These are phyloP conservation scores for Saccharomycodes ludwigii DNA, from an alignment of 805 yeast genomes.

Conservation along the genomic window DNA sequence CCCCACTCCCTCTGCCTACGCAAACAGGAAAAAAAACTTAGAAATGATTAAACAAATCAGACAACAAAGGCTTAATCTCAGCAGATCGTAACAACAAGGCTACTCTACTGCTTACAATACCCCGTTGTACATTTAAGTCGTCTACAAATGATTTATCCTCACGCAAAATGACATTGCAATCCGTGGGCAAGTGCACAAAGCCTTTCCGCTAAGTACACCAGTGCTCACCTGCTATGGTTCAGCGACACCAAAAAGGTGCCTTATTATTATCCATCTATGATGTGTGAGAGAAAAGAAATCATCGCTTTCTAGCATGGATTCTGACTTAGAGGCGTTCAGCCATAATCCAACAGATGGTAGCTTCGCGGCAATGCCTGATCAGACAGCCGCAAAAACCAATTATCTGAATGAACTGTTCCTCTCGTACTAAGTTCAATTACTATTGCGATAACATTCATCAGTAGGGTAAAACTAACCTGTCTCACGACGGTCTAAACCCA, in stretches of 20 bases:
- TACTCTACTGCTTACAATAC: constrained; percentile 36
- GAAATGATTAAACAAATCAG: constrained; percentile 26
- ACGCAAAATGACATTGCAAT: constrained; percentile 33
- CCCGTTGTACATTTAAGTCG: constrained; percentile 36
- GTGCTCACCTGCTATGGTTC: constrained; percentile 30
- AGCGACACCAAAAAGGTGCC: constrained; percentile 28
- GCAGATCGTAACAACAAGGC: constrained; percentile 44
- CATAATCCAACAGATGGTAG: constrained; percentile 38
- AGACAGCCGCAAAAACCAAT: constrained; percentile 35
- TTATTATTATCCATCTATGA: constrained; percentile 30
- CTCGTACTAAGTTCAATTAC: constrained; percentile 35
- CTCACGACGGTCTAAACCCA: constrained; percentile 33
- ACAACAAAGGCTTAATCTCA: constrained; percentile 34
- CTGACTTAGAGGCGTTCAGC: constrained; percentile 40
- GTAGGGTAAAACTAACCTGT: constrained; percentile 34
- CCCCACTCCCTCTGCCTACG: too few species aligned
- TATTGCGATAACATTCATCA: constrained; percentile 28
- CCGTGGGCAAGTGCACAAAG: constrained; percentile 29
- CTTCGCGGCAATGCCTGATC: constrained; percentile 36
- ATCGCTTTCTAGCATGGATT: constrained; percentile 40
- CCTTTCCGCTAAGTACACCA: constrained; percentile 28
- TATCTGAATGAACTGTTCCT: constrained; percentile 36
- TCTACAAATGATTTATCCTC: constrained; percentile 36
- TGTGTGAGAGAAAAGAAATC: constrained; percentile 30
- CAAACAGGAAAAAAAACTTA: too few species aligned